phyloP scores from a whole-genome alignment of 108 stramenopile genomes.

The Stephanodiscus triporus region DNA sequence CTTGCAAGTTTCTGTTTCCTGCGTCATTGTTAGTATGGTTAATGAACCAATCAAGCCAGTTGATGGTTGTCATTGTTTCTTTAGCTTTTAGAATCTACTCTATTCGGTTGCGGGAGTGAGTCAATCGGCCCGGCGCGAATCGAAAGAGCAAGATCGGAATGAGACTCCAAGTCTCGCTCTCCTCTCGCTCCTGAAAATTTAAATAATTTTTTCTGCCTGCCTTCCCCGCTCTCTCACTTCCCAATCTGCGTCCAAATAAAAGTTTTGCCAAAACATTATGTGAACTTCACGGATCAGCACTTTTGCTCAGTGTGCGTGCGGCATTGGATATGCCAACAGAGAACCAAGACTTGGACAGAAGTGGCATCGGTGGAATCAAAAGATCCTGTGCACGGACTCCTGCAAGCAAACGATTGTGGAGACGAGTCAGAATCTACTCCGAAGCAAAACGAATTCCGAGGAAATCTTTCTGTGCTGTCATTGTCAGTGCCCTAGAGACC shows the following conservation, averaged over 20 bases:
- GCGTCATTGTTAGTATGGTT: not conserved
- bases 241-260: too few relatives aligned
- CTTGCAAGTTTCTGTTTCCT: not conserved
- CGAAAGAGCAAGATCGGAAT: too few relatives aligned
- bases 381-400: not conserved
- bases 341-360: slow-evolving; percentile 25
- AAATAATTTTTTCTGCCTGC: too few relatives aligned
- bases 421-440: not conserved
- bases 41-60: not conserved
- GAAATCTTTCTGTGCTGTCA: slow-evolving; percentile 20
- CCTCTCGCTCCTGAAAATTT: too few relatives aligned
- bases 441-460: not conserved
- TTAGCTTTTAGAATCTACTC: too few relatives aligned
- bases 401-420: slow-evolving; percentile 19
- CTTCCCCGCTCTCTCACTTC: too few relatives aligned
- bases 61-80: not conserved
- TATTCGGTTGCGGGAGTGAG: too few relatives aligned
- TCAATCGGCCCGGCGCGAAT: too few relatives aligned
- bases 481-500: slow-evolving; percentile 38
- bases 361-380: slow-evolving; percentile 50
- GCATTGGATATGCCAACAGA: slow-evolving; percentile 40
- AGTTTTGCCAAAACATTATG: too few relatives aligned
- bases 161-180: too few relatives aligned
- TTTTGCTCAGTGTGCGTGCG: too few relatives aligned
- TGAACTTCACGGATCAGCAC: too few relatives aligned